Conservation (phyloP, 2,329 filamentous ascomycete genomes). For the Neocatenulostroma microsporum region DNA sequence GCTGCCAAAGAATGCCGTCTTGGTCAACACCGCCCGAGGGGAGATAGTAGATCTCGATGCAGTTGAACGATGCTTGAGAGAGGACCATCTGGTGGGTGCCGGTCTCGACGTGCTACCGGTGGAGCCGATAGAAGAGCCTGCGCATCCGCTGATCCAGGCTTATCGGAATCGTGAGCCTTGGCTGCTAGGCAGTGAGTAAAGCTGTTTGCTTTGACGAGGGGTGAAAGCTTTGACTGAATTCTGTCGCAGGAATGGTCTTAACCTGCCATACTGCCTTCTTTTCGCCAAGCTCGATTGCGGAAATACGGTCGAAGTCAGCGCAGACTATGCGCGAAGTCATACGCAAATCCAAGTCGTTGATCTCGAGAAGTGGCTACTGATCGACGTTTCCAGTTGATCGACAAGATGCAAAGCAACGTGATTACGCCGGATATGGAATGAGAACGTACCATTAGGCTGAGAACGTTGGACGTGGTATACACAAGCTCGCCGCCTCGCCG, state of each 20-base stretch:
- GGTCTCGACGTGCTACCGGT: slow-evolving; percentile 28
- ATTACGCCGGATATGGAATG: slow-evolving; percentile 15
- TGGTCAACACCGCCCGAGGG: slow-evolving; percentile 27
- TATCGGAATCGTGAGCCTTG: slow-evolving; percentile 33
- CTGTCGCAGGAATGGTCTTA: slow-evolving; percentile 19
- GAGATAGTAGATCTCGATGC: slow-evolving; percentile 27
- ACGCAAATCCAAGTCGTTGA: neutral
- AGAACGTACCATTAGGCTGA: no score
- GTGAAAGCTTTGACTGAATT: neutral
- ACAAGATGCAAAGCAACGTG: slow-evolving; percentile 14
- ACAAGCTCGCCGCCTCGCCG: no score
- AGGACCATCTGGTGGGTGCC: slow-evolving; percentile 24
- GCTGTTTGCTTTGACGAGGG: no score
- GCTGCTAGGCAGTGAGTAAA: slow-evolving; percentile 34
- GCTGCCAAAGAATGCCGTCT: slow-evolving; percentile 21
- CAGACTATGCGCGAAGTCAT: slow-evolving; percentile 16
- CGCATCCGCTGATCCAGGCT: slow-evolving; percentile 24
- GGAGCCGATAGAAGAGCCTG: slow-evolving; percentile 26
- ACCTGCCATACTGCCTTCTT: slow-evolving; percentile 19
- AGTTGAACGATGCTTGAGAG: slow-evolving; percentile 22
- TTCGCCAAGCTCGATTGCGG: slow-evolving; percentile 13
- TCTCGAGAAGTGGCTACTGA: neutral
- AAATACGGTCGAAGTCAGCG: slow-evolving; percentile 15
- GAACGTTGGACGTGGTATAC: no score
- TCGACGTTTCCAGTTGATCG: slow-evolving; percentile 10